Conservation (phyloP, 108 stramenopile genomes). For the Nitzschia inconspicua region DNA sequence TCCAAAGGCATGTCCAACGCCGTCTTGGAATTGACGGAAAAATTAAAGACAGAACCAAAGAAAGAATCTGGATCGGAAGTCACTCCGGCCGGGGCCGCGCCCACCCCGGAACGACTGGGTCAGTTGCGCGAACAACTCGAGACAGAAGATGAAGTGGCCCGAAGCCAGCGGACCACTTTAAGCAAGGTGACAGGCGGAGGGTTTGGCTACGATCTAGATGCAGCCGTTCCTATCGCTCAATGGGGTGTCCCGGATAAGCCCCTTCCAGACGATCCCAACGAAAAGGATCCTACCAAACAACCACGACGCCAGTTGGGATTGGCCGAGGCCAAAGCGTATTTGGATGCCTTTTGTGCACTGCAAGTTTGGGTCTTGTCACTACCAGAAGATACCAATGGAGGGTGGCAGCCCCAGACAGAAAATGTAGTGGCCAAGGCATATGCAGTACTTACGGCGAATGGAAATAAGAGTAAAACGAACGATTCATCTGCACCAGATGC, state of each 20-base stretch:
- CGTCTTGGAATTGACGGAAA: constrained; percentile 45
- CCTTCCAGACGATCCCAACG: not conserved
- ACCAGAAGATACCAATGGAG: constrained; percentile 60
- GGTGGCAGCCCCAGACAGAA: constrained; percentile 14
- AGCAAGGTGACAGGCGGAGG: constrained; percentile 64
- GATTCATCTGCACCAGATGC: too few relatives aligned
- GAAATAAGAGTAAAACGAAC: not conserved
- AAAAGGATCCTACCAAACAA: not conserved
- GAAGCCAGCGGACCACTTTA: constrained; percentile 28
- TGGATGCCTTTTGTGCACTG: constrained; percentile 71
- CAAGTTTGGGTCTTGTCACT: constrained; percentile 81
- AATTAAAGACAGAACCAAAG: constrained; percentile 17
- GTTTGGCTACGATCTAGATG: constrained; percentile 80
- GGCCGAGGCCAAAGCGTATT: constrained; percentile 71
- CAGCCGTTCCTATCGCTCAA: constrained; percentile 61
- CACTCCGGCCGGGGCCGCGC: not conserved
- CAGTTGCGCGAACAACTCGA: constrained; percentile 18
- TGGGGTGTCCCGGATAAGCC: constrained; percentile 67
- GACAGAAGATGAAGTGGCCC: constrained; percentile 28
- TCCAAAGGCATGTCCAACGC: constrained; percentile 64
- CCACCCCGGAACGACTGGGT: not conserved
- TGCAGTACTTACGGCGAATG: constrained; percentile 14
- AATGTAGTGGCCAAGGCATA: constrained; percentile 39
- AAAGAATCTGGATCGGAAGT: not conserved
- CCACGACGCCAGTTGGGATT: constrained; percentile 23